phyloP scores from a whole-genome alignment of 75 land plant species.

The Cupressus sempervirens region DNA sequence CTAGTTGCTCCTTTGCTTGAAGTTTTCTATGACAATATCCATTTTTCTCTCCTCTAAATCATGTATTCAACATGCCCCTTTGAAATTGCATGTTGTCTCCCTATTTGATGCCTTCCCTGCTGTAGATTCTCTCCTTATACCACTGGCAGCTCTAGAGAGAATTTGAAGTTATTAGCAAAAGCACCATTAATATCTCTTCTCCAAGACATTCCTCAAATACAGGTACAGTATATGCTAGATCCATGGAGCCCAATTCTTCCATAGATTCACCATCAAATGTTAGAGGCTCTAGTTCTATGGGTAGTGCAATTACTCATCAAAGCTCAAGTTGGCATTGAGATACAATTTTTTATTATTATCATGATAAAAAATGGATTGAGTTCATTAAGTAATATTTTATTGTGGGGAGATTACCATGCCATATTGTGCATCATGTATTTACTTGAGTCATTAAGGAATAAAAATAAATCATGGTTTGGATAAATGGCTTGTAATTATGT shows the following conservation, averaged over 20 bases:
- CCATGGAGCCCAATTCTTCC: constrained; percentile 4
- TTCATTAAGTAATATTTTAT: not conserved
- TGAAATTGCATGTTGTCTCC: no score
- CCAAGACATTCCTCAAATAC: constrained; percentile 8
- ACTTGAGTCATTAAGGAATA: not conserved
- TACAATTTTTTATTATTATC: not conserved
- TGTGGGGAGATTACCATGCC: not conserved
- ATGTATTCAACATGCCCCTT: no score
- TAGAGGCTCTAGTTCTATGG: constrained; percentile 1
- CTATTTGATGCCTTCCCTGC: no score
- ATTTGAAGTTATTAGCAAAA: constrained; percentile 21
- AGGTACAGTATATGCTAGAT: constrained; percentile 5
- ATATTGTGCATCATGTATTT: not conserved
- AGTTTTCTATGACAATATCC: no score
- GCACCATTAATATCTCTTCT: not conserved
- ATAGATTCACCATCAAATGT: not conserved
- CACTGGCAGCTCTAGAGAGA: no score
- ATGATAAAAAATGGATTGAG: not conserved
- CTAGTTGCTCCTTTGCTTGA: no score
- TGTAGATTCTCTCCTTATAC: no score
- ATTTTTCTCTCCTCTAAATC: no score
- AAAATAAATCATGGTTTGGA: not conserved
- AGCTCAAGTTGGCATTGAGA: constrained; percentile 5
- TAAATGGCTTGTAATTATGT: not conserved
- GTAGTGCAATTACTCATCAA: not conserved